Evolutionary conservation across 345 rosid genomes (phyloP).

Genomic region (Pelargonium nanum): DNA sequence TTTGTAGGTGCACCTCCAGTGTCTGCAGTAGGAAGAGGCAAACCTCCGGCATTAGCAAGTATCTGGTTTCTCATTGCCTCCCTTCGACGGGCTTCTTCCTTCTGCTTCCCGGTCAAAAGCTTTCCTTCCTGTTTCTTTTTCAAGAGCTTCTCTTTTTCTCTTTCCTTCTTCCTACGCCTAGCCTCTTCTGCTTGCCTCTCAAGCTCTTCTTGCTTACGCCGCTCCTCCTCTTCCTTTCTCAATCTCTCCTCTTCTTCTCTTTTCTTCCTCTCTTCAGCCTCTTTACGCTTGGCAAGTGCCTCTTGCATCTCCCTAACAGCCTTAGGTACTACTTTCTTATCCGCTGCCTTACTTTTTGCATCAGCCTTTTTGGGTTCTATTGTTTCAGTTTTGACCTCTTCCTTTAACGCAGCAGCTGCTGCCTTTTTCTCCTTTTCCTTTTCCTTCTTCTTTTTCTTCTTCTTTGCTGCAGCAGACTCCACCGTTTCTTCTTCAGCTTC

Average conservation of each 20-base stretch:
- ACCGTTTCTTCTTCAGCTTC: constrained; percentile 63
- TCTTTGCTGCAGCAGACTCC: constrained; percentile 81
- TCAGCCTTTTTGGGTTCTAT: constrained; percentile 51
- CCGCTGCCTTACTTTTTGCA: constrained; percentile 68
- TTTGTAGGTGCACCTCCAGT: constrained; percentile 46
- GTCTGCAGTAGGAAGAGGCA: constrained; percentile 34
- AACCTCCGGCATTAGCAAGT: constrained; percentile 42
- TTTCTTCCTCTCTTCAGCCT: constrained; percentile 65
- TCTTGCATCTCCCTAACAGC: constrained; percentile 98
- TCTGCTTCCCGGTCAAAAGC: constrained; percentile 81
- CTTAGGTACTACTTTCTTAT: constrained; percentile 76
- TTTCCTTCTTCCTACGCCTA: constrained; percentile 74
- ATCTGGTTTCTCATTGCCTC: constrained; percentile 86
- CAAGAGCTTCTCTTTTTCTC: constrained; percentile 71
- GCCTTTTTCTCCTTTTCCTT: constrained; percentile 63
- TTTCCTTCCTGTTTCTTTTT: constrained; percentile 90
- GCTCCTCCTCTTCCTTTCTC: constrained; percentile 90
- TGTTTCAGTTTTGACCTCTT: constrained; percentile 37
- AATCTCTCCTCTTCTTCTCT: constrained; percentile 82
- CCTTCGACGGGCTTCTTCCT: constrained; percentile 69
- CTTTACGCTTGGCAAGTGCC: constrained; percentile 69
- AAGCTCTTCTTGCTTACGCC: constrained; percentile 65
- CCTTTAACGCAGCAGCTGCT: constrained; percentile 27
- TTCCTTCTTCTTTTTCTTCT: constrained; percentile 83
- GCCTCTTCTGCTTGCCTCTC: constrained; percentile 95